phyloP scores from a whole-genome alignment of 1,139 yeast genomes.

The Pichia sp. region DNA sequence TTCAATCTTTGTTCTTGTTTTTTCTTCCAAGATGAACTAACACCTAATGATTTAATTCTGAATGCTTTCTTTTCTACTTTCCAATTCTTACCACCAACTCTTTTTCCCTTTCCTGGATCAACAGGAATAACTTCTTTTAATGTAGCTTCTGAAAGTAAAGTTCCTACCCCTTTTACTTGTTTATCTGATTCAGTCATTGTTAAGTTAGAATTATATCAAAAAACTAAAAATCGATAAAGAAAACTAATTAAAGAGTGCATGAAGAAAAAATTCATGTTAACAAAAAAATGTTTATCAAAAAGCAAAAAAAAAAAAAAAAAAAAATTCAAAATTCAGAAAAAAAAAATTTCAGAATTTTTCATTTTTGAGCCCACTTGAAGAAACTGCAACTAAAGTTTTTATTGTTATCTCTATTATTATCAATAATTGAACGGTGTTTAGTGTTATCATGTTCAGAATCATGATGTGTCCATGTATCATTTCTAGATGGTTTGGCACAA shows the following conservation, averaged over 20 bases:
- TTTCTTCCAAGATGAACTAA: conserved; percentile 24
- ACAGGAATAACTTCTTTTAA: conserved; percentile 16
- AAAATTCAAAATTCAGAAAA: no score
- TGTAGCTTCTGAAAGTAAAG: conserved; percentile 7
- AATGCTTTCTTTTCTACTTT: conserved; percentile 44
- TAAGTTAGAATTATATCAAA: neutral
- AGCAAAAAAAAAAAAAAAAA: no score
- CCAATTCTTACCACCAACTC: conserved; percentile 50
- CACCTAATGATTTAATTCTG: conserved; percentile 36
- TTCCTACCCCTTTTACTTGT: neutral
- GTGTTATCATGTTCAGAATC: neutral
- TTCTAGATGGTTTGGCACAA: conserved; percentile 35
- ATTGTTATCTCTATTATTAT: neutral
- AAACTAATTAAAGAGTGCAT: no score
- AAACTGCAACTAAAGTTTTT: conserved; percentile 25
- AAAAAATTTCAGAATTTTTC: no score
- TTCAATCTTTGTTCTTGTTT: conserved; percentile 27
- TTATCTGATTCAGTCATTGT: neutral
- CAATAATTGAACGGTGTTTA: neutral
- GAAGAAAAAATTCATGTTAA: no score
- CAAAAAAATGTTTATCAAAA: no score
- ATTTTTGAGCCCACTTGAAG: conserved; percentile 36
- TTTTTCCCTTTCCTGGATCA: conserved; percentile 37
- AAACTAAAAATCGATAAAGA: no score
- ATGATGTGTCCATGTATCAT: conserved; percentile 20